Evolutionary conservation across 116 monocot genomes (phyloP).

Genomic region (Dioscorea cayenensis): DNA sequence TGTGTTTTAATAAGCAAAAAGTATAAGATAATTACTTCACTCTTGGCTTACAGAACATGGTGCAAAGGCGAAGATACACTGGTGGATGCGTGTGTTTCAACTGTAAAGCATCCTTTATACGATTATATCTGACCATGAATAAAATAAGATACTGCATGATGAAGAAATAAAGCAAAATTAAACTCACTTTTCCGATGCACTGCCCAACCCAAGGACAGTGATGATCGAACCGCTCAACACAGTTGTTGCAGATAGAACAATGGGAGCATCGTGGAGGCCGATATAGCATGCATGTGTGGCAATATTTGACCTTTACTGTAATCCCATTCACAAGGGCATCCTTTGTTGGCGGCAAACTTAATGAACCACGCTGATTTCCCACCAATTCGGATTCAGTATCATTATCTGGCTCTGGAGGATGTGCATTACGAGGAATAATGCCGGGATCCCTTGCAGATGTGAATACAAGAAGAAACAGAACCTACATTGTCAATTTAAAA

Average conservation of each 20-base stretch:
- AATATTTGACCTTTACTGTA: constrained; percentile 62
- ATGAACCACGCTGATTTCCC: constrained; percentile 9
- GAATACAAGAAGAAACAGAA: constrained; percentile 22
- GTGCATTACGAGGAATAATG: constrained; percentile 28
- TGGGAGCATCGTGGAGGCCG: constrained; percentile 65
- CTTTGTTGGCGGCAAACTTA: constrained; percentile 18
- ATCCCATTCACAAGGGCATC: constrained; percentile 38
- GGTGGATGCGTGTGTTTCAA: not conserved
- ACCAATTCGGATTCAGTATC: not conserved
- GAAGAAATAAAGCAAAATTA: not conserved
- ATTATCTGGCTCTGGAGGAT: constrained; percentile 32
- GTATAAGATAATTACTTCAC: not conserved
- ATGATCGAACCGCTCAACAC: constrained; percentile 47
- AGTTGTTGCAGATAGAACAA: constrained; percentile 75
- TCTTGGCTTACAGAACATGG: not conserved
- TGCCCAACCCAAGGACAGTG: constrained; percentile 49
- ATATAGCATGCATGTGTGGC: constrained; percentile 70
- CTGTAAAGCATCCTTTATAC: not conserved
- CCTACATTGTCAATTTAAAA: constrained; percentile 3
- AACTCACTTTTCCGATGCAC: constrained; percentile 31
- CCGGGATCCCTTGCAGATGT: constrained; percentile 38
- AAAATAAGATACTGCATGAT: not conserved
- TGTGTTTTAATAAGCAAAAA: not conserved
- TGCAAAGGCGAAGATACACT: not conserved
- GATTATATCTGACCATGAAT: not conserved